Base-by-base conservation (phyloP, 2,329 filamentous ascomycete species). In the Simplicillium aogashimaense region DNA sequence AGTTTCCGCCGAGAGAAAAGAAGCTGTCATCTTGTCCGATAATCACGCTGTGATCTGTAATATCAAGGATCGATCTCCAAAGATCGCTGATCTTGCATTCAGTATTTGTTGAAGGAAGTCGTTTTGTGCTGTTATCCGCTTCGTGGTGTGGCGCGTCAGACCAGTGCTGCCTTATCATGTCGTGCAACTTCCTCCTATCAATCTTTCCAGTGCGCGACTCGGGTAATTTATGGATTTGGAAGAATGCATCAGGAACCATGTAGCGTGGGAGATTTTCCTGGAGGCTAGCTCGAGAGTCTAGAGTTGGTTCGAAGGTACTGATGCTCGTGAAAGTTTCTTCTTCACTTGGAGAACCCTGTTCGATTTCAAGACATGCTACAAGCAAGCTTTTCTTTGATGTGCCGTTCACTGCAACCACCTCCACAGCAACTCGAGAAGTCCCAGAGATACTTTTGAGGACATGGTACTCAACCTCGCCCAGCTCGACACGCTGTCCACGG, bases 401-500 rank as follows among this genome's bases (percentile, higher is more conserved):
- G n/a, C n/a, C n/a, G 17, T 35, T 37, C 18, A 30, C 41, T 4
- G 20, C 36, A 7, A 40, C 28, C 16, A 29, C 34, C 15, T 40
- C 39, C 10, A 14, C 39, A 2, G 25, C 39, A 25, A 31, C 16
- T 12, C 12, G 30, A 4, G 36, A 15, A 3, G 31, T 29, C 7
- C 18, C 20, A 1, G 39, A 14, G 7, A 36, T 7, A 2, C 32
- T 15, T 12, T 36, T 32, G 4, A 12, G 6, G 13, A 32, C 12
- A 32, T 32, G 30, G 13, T 32, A 15, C 37, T 39, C 37, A 17
- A 39, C 29, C 14, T 39, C 37, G 7, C 15, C 38, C 2, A 68
- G 56, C 53, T 67, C 76, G 42, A 71, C 57, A 40, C 70, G 51
- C 40, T 65, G 74, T 34, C 76, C 76, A 20, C 65, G 61, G 11